These are phyloP conservation scores for Physaria fendleri DNA, from an alignment of 345 rosid species.

Conservation along the genomic window DNA sequence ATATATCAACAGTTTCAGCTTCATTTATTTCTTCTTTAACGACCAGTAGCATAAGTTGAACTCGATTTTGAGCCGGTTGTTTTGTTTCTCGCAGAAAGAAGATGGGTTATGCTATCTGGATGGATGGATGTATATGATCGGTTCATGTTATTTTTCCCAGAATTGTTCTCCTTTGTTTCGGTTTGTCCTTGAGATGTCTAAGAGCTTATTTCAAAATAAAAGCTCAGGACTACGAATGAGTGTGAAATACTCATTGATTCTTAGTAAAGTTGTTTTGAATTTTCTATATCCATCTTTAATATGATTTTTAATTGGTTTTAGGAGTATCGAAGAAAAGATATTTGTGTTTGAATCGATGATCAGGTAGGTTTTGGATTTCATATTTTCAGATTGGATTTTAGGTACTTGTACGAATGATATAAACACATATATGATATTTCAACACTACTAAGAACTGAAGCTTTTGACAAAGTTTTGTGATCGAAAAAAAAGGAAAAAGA, in stretches of 20 bases:
- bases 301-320: neutral
- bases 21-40: neutral
- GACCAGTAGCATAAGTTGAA: neutral
- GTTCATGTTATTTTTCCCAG: neutral
- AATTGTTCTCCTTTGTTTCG: neutral
- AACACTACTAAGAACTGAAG: neutral
- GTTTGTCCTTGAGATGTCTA: neutral
- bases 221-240: neutral
- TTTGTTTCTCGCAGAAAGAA: constrained; percentile 10
- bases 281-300: neutral
- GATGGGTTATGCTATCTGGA: neutral
- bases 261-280: constrained; percentile 8
- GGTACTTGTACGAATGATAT: too few relatives aligned
- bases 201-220: constrained; percentile 9
- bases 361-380: too few relatives aligned
- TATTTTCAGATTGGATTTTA: too few relatives aligned
- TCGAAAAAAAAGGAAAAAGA: neutral
- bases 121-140: neutral
- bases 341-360: too few relatives aligned
- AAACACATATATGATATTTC: neutral
- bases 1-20: neutral
- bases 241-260: neutral
- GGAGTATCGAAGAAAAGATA: too few relatives aligned
- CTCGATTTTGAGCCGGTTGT: neutral
- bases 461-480: neutral